phyloP scores from a whole-genome alignment of 768 basidiomycete genomes.

The Tephrocybe sp. region DNA sequence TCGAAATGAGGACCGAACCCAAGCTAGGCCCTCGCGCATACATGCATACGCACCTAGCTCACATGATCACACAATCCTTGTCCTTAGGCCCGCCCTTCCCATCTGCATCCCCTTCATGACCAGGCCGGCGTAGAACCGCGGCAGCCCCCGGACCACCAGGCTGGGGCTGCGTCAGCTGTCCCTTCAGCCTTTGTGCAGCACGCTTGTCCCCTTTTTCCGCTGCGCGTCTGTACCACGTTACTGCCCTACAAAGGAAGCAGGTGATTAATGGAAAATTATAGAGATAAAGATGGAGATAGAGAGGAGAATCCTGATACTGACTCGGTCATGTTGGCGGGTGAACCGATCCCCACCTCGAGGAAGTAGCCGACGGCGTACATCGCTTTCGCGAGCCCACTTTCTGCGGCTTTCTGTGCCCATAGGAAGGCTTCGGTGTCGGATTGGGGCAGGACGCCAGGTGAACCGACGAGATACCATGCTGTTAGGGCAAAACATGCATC shows the following conservation, averaged over 20 bases:
- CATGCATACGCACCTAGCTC: constrained; percentile 10
- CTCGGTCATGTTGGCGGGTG: constrained; percentile 9
- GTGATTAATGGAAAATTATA: no score
- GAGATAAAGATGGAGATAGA: not conserved
- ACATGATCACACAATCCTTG: constrained; percentile 91
- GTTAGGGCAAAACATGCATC: constrained; percentile 98
- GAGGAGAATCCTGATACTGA: not conserved
- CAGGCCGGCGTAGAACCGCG: constrained; percentile 50
- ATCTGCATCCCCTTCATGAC: constrained; percentile 34
- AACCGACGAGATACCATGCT: constrained; percentile 99
- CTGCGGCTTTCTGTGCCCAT: constrained; percentile 96
- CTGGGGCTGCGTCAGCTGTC: constrained; percentile 51
- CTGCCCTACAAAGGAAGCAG: constrained; percentile 43
- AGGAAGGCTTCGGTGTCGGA: constrained; percentile 98
- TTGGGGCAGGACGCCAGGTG: constrained; percentile 94
- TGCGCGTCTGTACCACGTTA: constrained; percentile 83
- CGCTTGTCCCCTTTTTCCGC: constrained; percentile 94
- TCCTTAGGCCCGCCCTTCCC: constrained; percentile 54
- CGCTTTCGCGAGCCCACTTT: constrained; percentile 88
- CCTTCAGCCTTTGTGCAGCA: constrained; percentile 78
- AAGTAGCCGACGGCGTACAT: constrained; percentile 99
- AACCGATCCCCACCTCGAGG: constrained; percentile 62
- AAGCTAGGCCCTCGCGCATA: not conserved
- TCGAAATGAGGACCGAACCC: no score
- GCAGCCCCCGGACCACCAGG: constrained; percentile 53